Evolutionary conservation across 371 early-diverging fungal species (phyloP).

Genomic region (Actinomortierella wolfii): DNA sequence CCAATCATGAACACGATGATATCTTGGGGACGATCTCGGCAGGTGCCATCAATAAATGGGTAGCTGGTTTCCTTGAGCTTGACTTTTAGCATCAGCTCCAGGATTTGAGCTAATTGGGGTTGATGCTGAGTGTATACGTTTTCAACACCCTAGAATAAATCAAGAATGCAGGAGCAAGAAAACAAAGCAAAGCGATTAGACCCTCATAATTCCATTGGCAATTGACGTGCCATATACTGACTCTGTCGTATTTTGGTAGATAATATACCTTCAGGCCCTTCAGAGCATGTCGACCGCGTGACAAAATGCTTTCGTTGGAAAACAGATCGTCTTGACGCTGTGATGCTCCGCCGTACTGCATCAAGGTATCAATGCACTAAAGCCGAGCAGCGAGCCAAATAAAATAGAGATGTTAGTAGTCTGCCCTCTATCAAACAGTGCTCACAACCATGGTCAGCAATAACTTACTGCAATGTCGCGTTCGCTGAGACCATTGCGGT

Average conservation of each 20-base stretch:
- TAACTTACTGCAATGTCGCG: slow-evolving; percentile 69
- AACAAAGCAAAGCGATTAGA: slow-evolving; percentile 3
- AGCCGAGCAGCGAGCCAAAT: not conserved
- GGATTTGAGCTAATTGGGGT: slow-evolving; percentile 78
- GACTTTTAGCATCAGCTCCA: slow-evolving; percentile 82
- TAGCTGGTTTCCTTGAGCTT: slow-evolving; percentile 76
- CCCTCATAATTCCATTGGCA: too few relatives aligned
- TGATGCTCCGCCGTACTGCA: slow-evolving; percentile 80
- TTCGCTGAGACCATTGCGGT: slow-evolving; percentile 70
- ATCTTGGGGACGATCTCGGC: slow-evolving; percentile 87
- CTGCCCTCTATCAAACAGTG: not conserved
- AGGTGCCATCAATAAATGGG: slow-evolving; percentile 73
- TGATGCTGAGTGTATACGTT: slow-evolving; percentile 97
- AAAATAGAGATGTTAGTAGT: not conserved
- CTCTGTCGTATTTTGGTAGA: not conserved
- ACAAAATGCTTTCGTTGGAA: slow-evolving; percentile 81
- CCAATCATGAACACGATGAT: slow-evolving; percentile 93
- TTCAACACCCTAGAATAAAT: slow-evolving; percentile 77
- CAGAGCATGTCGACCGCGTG: slow-evolving; percentile 80
- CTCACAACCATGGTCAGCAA: not conserved
- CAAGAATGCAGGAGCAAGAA: slow-evolving; percentile 2
- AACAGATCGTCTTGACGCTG: slow-evolving; percentile 90
- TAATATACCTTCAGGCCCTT: slow-evolving; percentile 76
- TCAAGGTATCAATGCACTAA: slow-evolving; percentile 70
- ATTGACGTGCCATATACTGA: not conserved